Conservation (phyloP, 176 grass and related monocot species). For the Avena atlantica region DNA sequence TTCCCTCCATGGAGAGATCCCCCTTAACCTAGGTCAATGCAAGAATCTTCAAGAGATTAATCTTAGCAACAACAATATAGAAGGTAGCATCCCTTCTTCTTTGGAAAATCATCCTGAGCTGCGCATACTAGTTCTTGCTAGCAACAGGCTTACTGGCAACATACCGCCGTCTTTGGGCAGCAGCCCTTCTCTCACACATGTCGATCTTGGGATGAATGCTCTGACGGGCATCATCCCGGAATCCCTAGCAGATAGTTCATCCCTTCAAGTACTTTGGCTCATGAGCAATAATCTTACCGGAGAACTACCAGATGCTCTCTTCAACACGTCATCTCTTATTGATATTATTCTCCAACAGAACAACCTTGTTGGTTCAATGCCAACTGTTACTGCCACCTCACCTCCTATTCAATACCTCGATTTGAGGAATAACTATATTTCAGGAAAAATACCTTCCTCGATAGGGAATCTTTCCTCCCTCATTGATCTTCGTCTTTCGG, state of each 20-base stretch:
- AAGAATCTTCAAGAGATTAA: conserved; percentile 36
- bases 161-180: conserved; percentile 39
- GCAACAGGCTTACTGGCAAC: conserved; percentile 23
- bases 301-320: conserved; percentile 41
- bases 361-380: conserved; percentile 39
- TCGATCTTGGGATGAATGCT: conserved; percentile 38
- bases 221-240: conserved; percentile 46
- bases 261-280: conserved; percentile 28
- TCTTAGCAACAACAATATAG: conserved; percentile 53
- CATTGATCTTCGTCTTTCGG: neutral
- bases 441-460: conserved; percentile 46
- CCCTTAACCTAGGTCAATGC: conserved; percentile 38
- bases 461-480: conserved; percentile 52
- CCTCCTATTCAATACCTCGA: neutral
- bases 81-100: conserved; percentile 49
- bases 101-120: conserved; percentile 48
- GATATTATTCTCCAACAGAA: conserved; percentile 21
- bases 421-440: conserved; percentile 16
- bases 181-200: conserved; percentile 28
- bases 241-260: conserved; percentile 35
- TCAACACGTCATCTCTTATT: conserved; percentile 42
- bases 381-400: conserved; percentile 2
- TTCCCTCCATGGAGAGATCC: conserved; percentile 42
- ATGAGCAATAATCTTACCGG: conserved; percentile 44
- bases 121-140: neutral